Base-by-base conservation (phyloP, 371 early-diverging fungal species). In the Coemansia sp. region DNA sequence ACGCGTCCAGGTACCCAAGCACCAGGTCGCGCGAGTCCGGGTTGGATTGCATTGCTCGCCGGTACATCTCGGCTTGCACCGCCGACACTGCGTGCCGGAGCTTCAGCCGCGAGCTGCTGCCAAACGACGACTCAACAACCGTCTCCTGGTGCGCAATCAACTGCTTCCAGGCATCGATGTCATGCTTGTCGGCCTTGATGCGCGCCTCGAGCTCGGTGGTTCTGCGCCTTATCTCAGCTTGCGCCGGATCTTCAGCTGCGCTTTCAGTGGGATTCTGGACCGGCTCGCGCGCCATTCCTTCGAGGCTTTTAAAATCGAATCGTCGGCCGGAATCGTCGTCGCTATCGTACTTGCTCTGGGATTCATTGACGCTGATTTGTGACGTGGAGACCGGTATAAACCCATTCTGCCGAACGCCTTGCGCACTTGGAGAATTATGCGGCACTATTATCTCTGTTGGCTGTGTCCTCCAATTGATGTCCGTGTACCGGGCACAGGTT, bases 141-240 rank as follows among this genome's bases (percentile, higher is more conserved):
- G 44, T 18, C 31, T 52, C 59, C 31, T 71, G 72, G 33, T 57
- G 50, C 14, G 16, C 50, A 1, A 36, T 55, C 14, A 66, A 55
- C 2, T 16, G 33, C 29, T 58, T 10, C 72, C 72, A 71, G 0
- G 72, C 61, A 5, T 54, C 44, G 6, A 66, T n/a, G 36, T 71
- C 72, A 37, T 47, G 62, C 7, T 32, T 24, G 36, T 71, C 43
- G 12, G 29, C 38, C 7, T 34, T 40, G 5, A 71, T 39, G 3
- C 47, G 62, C 4, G 42, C 46, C 32, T 71, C 71, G n/a, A 60
- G 54, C 38, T 42, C 55, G 0, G 31, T 29, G n/a, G 32, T 39
- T 42, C 33, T 37, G 18, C 33, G 12, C 12, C 12, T n/a, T 5
- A 39, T 31, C n/a, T 49, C 11, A 10, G 48, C 58, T 16, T 14